A percentile compares a stretch with the other conserved stretches of the same genome.
Evolutionary conservation across 352 stramenopile species (phyloP).

Genomic region (Paralagenidium karlingii): DNA sequence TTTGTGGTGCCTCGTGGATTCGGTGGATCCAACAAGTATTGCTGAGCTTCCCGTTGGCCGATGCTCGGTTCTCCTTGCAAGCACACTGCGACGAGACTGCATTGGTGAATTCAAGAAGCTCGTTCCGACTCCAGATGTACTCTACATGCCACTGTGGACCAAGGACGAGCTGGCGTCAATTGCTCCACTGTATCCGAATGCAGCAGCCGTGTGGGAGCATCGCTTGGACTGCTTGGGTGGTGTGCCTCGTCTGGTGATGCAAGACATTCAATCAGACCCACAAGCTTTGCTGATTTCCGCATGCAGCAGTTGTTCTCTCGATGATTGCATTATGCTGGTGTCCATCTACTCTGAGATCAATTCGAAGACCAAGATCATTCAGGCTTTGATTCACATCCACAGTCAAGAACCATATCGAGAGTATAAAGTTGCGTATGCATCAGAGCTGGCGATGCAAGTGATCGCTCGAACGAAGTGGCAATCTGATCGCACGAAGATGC

Average conservation of each 20-base stretch:
- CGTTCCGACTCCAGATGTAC: constrained; percentile 11
- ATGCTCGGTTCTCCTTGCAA: constrained; percentile 13
- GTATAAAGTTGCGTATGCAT: constrained; percentile 14
- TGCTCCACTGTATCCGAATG: constrained; percentile 12
- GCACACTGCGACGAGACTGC: constrained; percentile 12
- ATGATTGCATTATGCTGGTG: constrained; percentile 16
- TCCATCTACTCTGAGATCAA: constrained; percentile 14
- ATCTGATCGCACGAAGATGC: constrained; percentile 10
- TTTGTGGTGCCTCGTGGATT: constrained; percentile 20
- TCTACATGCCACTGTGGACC: constrained; percentile 18
- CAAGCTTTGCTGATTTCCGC: constrained; percentile 8
- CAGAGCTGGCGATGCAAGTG: constrained; percentile 16
- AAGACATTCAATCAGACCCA: constrained; percentile 12
- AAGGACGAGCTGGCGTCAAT: constrained; percentile 13
- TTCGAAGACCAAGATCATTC: constrained; percentile 12
- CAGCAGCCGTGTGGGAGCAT: constrained; percentile 7
- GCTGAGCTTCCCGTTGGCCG: constrained; percentile 4
- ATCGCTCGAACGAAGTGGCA: constrained; percentile 17
- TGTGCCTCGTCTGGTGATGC: constrained; percentile 14
- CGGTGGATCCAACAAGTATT: constrained; percentile 8
- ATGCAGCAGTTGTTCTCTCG: constrained; percentile 12
- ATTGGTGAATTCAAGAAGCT: constrained; percentile 22
- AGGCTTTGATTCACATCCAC: constrained; percentile 19
- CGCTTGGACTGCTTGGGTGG: constrained; percentile 13
- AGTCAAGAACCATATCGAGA: constrained; percentile 16